Evolutionary conservation across 108 stramenopile genomes (phyloP), one percentile per base, ranked within the genome.

Genomic region (Cyclostephanos tholiformis): DNA sequence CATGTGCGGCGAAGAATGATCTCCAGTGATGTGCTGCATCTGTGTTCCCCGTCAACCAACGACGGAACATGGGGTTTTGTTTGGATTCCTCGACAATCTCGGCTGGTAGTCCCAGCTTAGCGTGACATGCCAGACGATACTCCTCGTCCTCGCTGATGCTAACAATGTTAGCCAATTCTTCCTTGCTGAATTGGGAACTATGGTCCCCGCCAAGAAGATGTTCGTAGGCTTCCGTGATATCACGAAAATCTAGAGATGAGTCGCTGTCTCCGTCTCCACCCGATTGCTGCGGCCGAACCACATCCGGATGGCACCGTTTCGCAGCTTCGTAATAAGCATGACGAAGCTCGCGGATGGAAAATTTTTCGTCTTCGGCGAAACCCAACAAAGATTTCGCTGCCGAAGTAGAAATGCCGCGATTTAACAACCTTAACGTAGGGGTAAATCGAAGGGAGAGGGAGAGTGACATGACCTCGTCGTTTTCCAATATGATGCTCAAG

Each of bases 31-130:
- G 66, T 2, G 92, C 89, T 23, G 83, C 88, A 82, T 94, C 89
- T 8, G 92, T 91, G 19, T 87, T 86, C 5, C 92, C 92, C 9
- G 36, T 57, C 27, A 94, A 65, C 92, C 92, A 94, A 23, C 87
- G 76, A 49, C 84, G 80, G 83, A 94, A 94, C 83, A 86, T 85
- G 46, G 90, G 88, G 73, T 86, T 86, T 69, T 79, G 76, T 68
- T 94, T 94, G 25, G 85, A 90, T 75, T 94, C 92, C 78, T 94
- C 92, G 59, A 94, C 89, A 53, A 88, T 84, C 80, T 94, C 92
- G 2, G 90, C 90, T 26, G 83, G 69, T 44, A 91, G 51, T 22
- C 92, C 92, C 30, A 94, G 74, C n/a, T 80, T 64, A 12, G 65
- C 48, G 52, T 65, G 53, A 73, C 89, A 91, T 23, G 90, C 92